Base-by-base conservation (phyloP, 345 rosid genomes). In the Citrus cavaleriei region DNA sequence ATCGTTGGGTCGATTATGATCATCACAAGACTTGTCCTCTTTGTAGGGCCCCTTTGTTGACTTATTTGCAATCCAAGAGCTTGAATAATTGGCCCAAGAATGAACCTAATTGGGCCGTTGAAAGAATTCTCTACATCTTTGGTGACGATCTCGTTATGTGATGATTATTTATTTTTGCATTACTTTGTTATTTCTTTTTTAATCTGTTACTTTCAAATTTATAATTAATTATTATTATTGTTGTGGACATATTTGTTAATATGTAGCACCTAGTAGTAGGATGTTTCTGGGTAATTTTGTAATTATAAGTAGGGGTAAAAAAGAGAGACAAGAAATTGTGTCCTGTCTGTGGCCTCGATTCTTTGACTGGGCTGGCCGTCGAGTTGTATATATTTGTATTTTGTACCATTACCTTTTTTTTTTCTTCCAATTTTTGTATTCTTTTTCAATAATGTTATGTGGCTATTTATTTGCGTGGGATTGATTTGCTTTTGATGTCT, bases 21-120 rank as follows among this genome's bases (percentile, higher is more conserved):
- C 90, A 91, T 35, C 97, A 85, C 72, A 85, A 83, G 35, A 91
- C 87, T 0, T 96, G 99, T 78, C 99, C 99, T 0, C 91, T 96
- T 0, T 96, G 99, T 82, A 85, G 99, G 80, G 86, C 98, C 68
- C 97, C 98, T 59, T 79, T 96, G 27, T 84, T 94, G 87, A 85
- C 84, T 35, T n/a, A 76, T 46, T 86, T 85, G 0, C 94, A 87
- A n/a, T 58, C 76, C 24, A 5, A 66, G 77, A 87, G 79, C 42
- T 83, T 35, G 4, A 34, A 34, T 18, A 8, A 35, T 10, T 66
- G 87, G 88, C 79, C 86, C 21, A 84, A 78, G 80, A 81, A 84
- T 3, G 94, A 96, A 80, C 98, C 97, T 3, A 94, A 93, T 83
- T 96, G 99, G 99, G 98, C 97, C 6, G 97, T 94, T 0, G 97